Evolutionary conservation across 1,284 basidiomycete species (phyloP).

Genomic region (Marasmius tenuissimus): DNA sequence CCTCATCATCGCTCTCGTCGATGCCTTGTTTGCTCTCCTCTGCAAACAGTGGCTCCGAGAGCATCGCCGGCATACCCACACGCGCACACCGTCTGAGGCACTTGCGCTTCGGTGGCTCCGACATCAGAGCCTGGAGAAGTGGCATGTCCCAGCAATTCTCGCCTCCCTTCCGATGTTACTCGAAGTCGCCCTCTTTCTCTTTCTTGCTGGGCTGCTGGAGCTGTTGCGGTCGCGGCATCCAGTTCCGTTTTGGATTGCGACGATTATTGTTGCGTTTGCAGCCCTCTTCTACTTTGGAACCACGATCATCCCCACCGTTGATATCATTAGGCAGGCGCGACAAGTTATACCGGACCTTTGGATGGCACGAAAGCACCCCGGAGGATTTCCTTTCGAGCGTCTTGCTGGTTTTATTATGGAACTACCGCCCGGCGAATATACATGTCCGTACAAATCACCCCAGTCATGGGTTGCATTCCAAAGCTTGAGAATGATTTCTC

Average conservation of each 20-base stretch:
- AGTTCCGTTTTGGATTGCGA: background rate
- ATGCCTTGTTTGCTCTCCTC: too few relatives aligned
- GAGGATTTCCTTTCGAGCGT: too few relatives aligned
- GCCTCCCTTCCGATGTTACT: background rate
- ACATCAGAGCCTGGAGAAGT: background rate
- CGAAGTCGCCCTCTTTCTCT: background rate
- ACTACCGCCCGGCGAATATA: background rate
- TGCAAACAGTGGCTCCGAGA: too few relatives aligned
- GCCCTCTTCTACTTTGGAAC: background rate
- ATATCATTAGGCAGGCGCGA: background rate
- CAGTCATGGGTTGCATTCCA: background rate
- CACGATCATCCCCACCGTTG: background rate
- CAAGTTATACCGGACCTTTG: too few relatives aligned
- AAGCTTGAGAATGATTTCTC: too few relatives aligned
- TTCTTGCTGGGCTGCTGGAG: conserved; percentile 2
- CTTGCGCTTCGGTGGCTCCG: too few relatives aligned
- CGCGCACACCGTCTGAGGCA: too few relatives aligned
- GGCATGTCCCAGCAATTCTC: background rate
- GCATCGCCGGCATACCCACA: too few relatives aligned
- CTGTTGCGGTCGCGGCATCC: background rate
- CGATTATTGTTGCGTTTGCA: background rate
- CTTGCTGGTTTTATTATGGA: background rate
- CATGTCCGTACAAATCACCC: background rate
- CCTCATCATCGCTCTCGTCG: too few relatives aligned
- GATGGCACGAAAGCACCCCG: too few relatives aligned